These are phyloP conservation scores for Fusarium setosum DNA, from an alignment of 2,329 filamentous ascomycete genomes.

Conservation along the genomic window DNA sequence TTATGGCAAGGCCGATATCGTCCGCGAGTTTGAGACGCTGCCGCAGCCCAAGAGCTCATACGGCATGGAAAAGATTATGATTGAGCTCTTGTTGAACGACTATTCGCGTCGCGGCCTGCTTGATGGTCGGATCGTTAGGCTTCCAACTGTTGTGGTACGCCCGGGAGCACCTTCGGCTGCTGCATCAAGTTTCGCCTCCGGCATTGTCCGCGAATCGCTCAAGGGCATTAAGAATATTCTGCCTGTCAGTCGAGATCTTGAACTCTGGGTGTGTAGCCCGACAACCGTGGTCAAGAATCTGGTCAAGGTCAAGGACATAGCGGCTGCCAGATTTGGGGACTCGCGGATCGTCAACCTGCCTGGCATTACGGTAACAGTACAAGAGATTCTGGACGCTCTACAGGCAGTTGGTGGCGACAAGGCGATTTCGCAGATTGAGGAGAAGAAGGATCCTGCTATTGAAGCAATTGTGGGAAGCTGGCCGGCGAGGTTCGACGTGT, in stretches of 20 bases:
- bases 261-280: conserved; percentile 63
- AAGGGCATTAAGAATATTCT: conserved; percentile 56
- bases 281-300: conserved; percentile 61
- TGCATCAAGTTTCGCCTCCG: conserved; percentile 68
- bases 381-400: conserved; percentile 63
- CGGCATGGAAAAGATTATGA: conserved; percentile 71
- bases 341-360: conserved; percentile 62
- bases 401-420: conserved; percentile 59
- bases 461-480: conserved; percentile 64
- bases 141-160: conserved; percentile 71
- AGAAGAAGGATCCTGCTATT: conserved; percentile 58
- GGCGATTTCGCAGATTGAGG: conserved; percentile 54
- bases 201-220: conserved; percentile 68
- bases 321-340: conserved; percentile 50
- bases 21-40: conserved; percentile 33
- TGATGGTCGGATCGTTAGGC: conserved; percentile 65
- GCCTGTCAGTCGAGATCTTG: conserved; percentile 57
- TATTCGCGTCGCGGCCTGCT: conserved; percentile 63
- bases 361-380: conserved; percentile 61
- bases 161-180: conserved; percentile 70
- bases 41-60: conserved; percentile 67
- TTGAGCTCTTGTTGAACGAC: conserved; percentile 55
- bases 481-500: conserved; percentile 61
- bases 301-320: conserved; percentile 54
- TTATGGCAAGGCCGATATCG: conserved; percentile 53